These are phyloP conservation scores for Ophiobolus disseminans DNA, from an alignment of 2,329 filamentous ascomycete species.

Conservation along the genomic window DNA sequence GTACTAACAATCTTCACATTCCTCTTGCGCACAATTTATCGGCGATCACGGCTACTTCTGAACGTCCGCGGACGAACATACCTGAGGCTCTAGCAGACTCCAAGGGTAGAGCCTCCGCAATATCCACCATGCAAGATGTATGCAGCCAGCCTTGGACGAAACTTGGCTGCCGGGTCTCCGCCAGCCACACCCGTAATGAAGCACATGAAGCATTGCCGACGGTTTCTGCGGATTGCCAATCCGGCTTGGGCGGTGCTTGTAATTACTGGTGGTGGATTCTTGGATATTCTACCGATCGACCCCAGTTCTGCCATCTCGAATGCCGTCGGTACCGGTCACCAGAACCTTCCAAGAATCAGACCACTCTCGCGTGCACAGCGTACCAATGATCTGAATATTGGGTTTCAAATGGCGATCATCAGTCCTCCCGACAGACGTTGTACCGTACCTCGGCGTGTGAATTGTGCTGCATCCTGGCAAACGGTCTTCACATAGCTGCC, in stretches of 20 bases:
- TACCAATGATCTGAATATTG: background rate
- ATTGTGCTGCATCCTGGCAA: no score
- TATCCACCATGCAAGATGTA: background rate
- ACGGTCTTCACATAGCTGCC: no score
- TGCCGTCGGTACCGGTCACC: background rate
- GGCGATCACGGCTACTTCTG: no score
- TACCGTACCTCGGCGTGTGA: no score
- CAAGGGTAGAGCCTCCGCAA: background rate
- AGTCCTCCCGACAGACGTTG: no score
- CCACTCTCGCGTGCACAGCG: background rate
- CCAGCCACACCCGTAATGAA: conserved; percentile 2
- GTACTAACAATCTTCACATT: background rate
- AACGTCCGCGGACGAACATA: no score
- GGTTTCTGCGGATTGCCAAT: background rate
- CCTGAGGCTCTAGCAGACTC: no score
- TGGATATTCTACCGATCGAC: no score
- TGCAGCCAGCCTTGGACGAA: conserved; percentile 1
- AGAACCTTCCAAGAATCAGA: background rate
- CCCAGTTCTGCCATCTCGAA: background rate
- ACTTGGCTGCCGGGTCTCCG: conserved; percentile 3
- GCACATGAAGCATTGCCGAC: conserved; percentile 1
- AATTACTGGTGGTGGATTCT: no score
- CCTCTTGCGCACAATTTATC: no score
- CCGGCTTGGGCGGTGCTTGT: conserved; percentile 2
- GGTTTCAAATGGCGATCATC: background rate